These are phyloP conservation scores for Pichia exigua DNA, from an alignment of 805 yeast genomes.

Conservation along the genomic window DNA sequence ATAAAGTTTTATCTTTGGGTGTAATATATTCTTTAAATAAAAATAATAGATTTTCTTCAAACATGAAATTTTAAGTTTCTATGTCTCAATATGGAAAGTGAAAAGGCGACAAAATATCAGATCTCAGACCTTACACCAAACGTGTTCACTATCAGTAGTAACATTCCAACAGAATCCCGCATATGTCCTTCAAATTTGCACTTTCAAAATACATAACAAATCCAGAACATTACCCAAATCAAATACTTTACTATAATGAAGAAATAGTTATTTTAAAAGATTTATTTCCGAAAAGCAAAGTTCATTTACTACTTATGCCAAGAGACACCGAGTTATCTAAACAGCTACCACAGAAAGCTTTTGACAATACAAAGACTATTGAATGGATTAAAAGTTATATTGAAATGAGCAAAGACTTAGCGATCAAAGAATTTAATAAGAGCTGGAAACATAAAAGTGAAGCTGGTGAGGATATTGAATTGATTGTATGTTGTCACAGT, in stretches of 20 bases:
- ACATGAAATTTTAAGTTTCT: not conserved
- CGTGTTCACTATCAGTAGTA: too few relatives aligned
- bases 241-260: constrained; percentile 41
- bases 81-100: too few relatives aligned
- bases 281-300: constrained; percentile 51
- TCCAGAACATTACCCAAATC: constrained; percentile 34
- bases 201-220: constrained; percentile 39
- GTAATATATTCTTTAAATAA: not conserved
- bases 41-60: not conserved
- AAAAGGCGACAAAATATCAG: too few relatives aligned
- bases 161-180: not conserved
- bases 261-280: constrained; percentile 52
- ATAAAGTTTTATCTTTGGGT: not conserved
- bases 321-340: constrained; percentile 34
- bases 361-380: constrained; percentile 30
- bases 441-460: constrained; percentile 12
- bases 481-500: constrained; percentile 59
- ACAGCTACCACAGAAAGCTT: constrained; percentile 45
- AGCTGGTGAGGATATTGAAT: constrained; percentile 20
- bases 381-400: constrained; percentile 27
- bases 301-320: constrained; percentile 60
- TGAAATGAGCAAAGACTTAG: constrained; percentile 28
- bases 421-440: constrained; percentile 12
- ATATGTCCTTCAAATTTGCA: constrained; percentile 44
- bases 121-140: too few relatives aligned